phyloP scores from a whole-genome alignment of 164 flowering plant genomes.

The Vitis labrusca region DNA sequence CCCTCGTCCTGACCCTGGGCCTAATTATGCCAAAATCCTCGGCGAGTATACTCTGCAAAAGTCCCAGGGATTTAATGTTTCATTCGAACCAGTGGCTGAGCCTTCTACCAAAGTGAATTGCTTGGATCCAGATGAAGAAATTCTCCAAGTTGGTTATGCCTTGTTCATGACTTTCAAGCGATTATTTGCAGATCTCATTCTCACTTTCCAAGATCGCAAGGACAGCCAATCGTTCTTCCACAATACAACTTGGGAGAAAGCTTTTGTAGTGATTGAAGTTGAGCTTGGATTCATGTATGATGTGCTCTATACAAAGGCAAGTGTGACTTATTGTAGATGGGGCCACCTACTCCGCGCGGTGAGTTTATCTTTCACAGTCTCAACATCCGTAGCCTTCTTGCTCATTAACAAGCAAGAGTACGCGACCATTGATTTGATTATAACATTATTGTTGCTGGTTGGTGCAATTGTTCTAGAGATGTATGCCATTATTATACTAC shows the following conservation, averaged over 20 bases:
- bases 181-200: constrained; percentile 19
- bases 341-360: no score
- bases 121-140: background rate
- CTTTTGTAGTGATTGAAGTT: no score
- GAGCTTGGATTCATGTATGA: no score
- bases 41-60: background rate
- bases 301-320: no score
- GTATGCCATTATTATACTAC: no score
- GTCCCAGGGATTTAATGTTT: background rate
- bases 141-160: constrained; percentile 4
- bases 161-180: constrained; percentile 15
- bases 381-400: background rate
- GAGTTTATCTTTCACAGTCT: no score
- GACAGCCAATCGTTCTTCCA: no score
- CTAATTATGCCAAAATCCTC: constrained; percentile 18
- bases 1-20: constrained; percentile 17
- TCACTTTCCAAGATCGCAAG: constrained; percentile 5
- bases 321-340: no score
- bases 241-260: no score
- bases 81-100: background rate
- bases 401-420: background rate
- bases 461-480: no score
- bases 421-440: background rate
- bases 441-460: background rate
- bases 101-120: background rate